Evolutionary conservation across 2,329 filamentous ascomycete genomes (phyloP).

Genomic region (Trichoderma endophyticum): DNA sequence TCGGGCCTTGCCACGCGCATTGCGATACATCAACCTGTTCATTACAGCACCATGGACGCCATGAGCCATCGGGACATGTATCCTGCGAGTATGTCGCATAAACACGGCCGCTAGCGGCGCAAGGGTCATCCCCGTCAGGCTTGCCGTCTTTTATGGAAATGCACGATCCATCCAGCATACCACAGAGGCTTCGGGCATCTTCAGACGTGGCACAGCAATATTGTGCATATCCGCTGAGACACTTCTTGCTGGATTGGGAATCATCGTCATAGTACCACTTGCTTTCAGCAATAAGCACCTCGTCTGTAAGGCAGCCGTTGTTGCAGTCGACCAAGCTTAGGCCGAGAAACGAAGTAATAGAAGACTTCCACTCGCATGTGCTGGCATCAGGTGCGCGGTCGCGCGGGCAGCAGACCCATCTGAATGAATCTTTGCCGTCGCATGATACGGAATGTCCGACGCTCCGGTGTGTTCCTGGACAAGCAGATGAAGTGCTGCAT

Average conservation of each 20-base stretch:
- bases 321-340: not conserved
- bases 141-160: not conserved
- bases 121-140: not conserved
- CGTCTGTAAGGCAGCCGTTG: not conserved
- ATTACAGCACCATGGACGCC: not conserved
- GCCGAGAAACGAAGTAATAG: not conserved
- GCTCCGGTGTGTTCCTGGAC: not conserved
- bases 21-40: not conserved
- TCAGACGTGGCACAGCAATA: not conserved
- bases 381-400: not conserved
- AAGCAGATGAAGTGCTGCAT: not conserved
- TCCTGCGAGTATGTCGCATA: not conserved
- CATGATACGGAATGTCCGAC: not conserved
- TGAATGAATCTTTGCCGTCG: not conserved
- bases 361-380: not conserved
- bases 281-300: not conserved
- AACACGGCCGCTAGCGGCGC: not conserved
- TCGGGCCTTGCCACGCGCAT: not conserved
- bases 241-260: not conserved
- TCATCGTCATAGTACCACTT: not conserved
- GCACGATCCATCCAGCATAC: not conserved
- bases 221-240: not conserved
- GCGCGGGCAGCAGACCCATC: not conserved
- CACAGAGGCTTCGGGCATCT: not conserved
- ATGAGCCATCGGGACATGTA: not conserved